These are phyloP conservation scores for Liriodendron chinense DNA, from an alignment of 164 flowering plant species.

Conservation along the genomic window DNA sequence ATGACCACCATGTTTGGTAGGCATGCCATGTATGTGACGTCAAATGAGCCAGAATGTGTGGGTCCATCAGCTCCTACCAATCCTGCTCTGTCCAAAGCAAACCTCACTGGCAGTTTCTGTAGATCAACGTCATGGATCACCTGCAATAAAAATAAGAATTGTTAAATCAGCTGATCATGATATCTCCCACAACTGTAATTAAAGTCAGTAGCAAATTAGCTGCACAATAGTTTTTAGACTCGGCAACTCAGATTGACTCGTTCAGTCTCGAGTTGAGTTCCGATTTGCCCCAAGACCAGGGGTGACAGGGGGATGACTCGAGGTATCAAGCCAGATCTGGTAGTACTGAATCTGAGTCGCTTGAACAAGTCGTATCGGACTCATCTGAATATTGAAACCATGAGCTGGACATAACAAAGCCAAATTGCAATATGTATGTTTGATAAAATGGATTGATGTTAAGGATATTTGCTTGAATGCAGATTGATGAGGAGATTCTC, in stretches of 20 bases:
- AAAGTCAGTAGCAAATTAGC: too few relatives aligned
- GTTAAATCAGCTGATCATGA: background rate
- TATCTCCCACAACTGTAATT: background rate
- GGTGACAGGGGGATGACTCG: too few relatives aligned
- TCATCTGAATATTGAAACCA: too few relatives aligned
- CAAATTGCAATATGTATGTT: background rate
- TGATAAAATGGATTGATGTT: background rate
- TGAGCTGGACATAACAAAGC: background rate
- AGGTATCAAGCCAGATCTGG: too few relatives aligned
- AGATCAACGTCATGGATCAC: conserved; percentile 94
- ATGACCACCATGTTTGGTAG: conserved; percentile 99
- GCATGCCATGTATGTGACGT: conserved; percentile 94
- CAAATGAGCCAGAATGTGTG: conserved; percentile 95
- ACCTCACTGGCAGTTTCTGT: conserved; percentile 94
- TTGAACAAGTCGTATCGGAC: too few relatives aligned
- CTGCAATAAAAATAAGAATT: conserved; percentile 27
- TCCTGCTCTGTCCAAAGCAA: conserved; percentile 98
- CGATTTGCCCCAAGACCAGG: too few relatives aligned
- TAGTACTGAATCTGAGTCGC: too few relatives aligned
- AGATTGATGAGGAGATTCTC: background rate
- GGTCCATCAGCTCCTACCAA: conserved; percentile 98
- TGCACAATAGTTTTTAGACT: too few relatives aligned
- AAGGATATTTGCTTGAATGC: background rate
- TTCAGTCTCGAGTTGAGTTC: too few relatives aligned
- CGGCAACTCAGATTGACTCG: too few relatives aligned